Evolutionary conservation across 1,139 yeast species (phyloP).

Genomic region (Lodderomyces beijingensis): DNA sequence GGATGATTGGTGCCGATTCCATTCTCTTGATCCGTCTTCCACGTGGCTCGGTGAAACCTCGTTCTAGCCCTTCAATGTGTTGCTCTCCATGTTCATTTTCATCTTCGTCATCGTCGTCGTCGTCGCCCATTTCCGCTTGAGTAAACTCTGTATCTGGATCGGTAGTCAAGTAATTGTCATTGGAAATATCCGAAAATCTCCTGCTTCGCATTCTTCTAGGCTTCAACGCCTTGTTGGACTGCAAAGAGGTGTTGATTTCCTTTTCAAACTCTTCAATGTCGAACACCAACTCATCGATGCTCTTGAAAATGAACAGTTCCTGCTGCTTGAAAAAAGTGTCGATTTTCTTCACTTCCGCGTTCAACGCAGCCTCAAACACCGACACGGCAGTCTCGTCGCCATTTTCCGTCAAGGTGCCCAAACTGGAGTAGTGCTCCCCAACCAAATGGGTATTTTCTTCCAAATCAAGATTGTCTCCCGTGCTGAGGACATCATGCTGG

Average conservation of each 20-base stretch:
- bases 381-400: constrained; percentile 20
- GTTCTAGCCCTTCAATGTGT: constrained; percentile 15
- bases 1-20: constrained; percentile 11
- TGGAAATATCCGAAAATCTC: constrained; percentile 15
- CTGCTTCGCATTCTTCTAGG: constrained; percentile 5
- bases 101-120: constrained; percentile 25
- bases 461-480: constrained; percentile 26
- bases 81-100: constrained; percentile 22
- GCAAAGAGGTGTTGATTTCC: constrained; percentile 19
- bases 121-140: constrained; percentile 24
- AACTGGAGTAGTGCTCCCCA: constrained; percentile 20
- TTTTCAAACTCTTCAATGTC: constrained; percentile 48
- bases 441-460: constrained; percentile 23
- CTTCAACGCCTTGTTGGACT: constrained; percentile 8
- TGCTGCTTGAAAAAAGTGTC: constrained; percentile 55
- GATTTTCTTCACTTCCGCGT: constrained; percentile 53
- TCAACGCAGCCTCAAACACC: constrained; percentile 51
- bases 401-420: constrained; percentile 16
- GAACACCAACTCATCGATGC: constrained; percentile 46
- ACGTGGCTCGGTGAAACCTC: constrained; percentile 10
- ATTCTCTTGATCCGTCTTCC: constrained; percentile 9
- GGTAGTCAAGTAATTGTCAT: constrained; percentile 20
- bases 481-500: constrained; percentile 14
- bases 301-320: constrained; percentile 45
- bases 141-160: constrained; percentile 33